phyloP scores from a whole-genome alignment of 306 rosid genomes.

The Spatholobus suberectus region DNA sequence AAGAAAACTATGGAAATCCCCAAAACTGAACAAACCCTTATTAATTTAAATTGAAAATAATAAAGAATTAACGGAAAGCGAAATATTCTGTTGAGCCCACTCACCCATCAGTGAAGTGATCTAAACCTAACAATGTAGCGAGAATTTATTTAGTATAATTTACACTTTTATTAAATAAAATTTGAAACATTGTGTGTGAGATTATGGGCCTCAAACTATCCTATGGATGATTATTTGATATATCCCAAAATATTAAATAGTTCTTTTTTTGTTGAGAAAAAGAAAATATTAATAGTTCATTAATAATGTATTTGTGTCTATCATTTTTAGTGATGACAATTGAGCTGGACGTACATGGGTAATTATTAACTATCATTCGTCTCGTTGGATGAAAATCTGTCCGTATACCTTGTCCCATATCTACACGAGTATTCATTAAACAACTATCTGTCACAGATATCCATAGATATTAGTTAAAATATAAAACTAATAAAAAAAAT shows the following conservation, averaged over 20 bases:
- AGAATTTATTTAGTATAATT: background rate
- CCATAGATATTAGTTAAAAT: no score
- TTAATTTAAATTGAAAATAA: constrained; percentile 2
- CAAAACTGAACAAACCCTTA: background rate
- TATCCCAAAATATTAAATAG: background rate
- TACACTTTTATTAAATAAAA: background rate
- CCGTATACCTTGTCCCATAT: no score
- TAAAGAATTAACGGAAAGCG: background rate
- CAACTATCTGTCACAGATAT: no score
- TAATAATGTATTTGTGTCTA: background rate
- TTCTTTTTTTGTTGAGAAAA: no score
- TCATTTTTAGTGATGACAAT: no score
- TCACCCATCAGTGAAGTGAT: constrained; percentile 47
- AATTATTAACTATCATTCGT: no score
- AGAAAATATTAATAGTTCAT: no score
- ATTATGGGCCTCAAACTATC: constrained; percentile 41
- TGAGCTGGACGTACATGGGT: no score
- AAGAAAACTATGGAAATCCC: background rate
- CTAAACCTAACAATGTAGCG: constrained; percentile 45
- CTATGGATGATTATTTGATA: background rate
- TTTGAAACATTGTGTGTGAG: constrained; percentile 15
- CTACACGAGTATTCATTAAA: no score
- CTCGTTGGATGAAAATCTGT: no score
- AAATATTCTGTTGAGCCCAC: constrained; percentile 38
- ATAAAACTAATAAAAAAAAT: no score